Evolutionary conservation across 2,329 filamentous ascomycete genomes (phyloP).

Genomic region (Botrytis pseudocinerea): DNA sequence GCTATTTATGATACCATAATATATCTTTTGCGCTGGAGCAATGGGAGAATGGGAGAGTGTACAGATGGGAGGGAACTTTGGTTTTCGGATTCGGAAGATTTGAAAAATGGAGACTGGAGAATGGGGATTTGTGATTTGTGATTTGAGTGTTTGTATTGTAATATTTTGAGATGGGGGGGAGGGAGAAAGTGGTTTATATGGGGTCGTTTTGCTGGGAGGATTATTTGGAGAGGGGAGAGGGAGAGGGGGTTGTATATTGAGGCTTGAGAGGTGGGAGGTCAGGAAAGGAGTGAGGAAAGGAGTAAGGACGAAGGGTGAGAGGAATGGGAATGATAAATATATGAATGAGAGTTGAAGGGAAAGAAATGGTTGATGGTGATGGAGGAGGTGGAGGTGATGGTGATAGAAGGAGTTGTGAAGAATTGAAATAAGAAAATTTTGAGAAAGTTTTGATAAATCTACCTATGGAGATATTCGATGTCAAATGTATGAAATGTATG

Average conservation of each 20-base stretch:
- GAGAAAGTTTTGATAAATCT: not conserved
- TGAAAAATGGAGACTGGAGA: not conserved
- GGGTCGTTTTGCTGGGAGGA: not conserved
- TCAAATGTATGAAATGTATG: not conserved
- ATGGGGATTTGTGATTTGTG: too few relatives aligned
- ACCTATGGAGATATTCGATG: not conserved
- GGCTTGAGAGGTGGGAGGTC: too few relatives aligned
- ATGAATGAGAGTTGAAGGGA: not conserved
- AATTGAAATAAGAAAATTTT: not conserved
- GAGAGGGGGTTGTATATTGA: too few relatives aligned
- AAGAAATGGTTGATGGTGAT: not conserved
- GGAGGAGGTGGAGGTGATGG: too few relatives aligned
- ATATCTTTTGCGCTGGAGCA: not conserved
- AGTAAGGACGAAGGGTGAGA: too few relatives aligned
- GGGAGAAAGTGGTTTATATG: not conserved
- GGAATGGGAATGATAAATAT: too few relatives aligned
- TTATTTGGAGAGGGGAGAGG: not conserved
- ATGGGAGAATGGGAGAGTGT: not conserved
- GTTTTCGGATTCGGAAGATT: not conserved
- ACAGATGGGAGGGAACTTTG: not conserved
- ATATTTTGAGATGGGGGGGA: not conserved
- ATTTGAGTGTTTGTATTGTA: not conserved
- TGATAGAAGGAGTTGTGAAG: not conserved
- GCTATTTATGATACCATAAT: constrained; percentile 5
- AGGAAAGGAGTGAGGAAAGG: too few relatives aligned